Percentiles rank a stretch among this genome's conserved stretches.
Evolutionary conservation across 257 asterid species (phyloP).

Genomic region (Eustoma russellianum): DNA sequence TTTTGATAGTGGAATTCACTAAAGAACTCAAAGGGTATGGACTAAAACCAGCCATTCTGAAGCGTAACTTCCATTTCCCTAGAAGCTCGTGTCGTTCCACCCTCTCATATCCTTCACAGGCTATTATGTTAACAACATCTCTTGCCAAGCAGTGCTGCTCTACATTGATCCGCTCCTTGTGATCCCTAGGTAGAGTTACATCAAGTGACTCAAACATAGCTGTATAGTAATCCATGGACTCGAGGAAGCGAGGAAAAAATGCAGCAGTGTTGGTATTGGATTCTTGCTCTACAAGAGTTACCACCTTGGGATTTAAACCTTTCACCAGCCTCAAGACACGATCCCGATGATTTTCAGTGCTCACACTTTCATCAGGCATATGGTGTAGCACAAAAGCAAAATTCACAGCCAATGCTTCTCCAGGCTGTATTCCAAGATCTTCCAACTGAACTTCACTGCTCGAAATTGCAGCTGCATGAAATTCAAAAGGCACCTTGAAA

Average conservation of each 20-base stretch:
- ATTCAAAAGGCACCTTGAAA: conserved; percentile 69
- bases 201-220: conserved; percentile 87
- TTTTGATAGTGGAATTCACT: conserved; percentile 62
- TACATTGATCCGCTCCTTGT: conserved; percentile 58
- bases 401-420: conserved; percentile 75
- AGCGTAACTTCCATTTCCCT: conserved; percentile 71
- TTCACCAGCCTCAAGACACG: conserved; percentile 60
- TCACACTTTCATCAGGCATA: conserved; percentile 80
- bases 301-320: conserved; percentile 62
- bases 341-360: conserved; percentile 65
- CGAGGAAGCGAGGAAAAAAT: conserved; percentile 65
- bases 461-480: conserved; percentile 38
- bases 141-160: conserved; percentile 86
- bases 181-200: conserved; percentile 51
- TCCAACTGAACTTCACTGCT: conserved; percentile 24
- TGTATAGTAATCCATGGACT: conserved; percentile 59
- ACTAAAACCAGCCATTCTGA: conserved; percentile 78
- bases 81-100: conserved; percentile 72
- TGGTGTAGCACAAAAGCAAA: conserved; percentile 72
- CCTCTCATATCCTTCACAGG: conserved; percentile 74
- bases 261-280: conserved; percentile 77
- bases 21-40: conserved; percentile 57
- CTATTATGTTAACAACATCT: conserved; percentile 70
- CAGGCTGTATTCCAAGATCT: conserved; percentile 34
- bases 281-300: conserved; percentile 84